These are phyloP conservation scores for Apophysomyces ossiformis DNA, from an alignment of 371 early-diverging fungal species.

Conservation along the genomic window DNA sequence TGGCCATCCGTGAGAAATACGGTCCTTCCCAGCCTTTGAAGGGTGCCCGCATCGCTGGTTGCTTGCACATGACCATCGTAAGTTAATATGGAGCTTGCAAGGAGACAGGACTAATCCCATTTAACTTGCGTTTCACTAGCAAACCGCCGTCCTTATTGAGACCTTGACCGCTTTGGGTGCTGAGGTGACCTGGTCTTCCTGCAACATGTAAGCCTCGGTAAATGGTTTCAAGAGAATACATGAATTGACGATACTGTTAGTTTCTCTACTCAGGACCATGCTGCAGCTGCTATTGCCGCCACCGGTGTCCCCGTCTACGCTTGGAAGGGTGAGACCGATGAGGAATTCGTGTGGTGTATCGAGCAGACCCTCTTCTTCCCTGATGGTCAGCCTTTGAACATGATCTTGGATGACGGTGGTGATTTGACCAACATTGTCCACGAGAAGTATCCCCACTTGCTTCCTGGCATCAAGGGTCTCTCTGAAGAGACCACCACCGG, in stretches of 20 bases:
- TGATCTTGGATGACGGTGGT: conserved; percentile 99
- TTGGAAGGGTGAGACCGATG: conserved; percentile 97
- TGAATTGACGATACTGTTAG: neutral
- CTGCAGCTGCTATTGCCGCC: conserved; percentile 82
- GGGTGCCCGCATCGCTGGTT: conserved; percentile 97
- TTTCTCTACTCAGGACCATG: conserved; percentile 98
- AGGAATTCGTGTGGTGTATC: conserved; percentile 98
- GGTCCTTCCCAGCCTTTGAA: conserved; percentile 86
- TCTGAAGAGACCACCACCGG: conserved; percentile 99
- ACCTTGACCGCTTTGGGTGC: conserved; percentile 94
- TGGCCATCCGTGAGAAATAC: conserved; percentile 90
- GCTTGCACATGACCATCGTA: conserved; percentile 96
- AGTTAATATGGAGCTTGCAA: neutral
- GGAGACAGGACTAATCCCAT: neutral
- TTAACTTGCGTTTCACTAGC: conserved; percentile 7
- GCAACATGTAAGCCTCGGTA: conserved; percentile 73
- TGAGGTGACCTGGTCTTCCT: conserved; percentile 96
- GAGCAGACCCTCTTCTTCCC: conserved; percentile 94
- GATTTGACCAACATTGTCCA: conserved; percentile 95
- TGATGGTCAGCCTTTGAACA: conserved; percentile 91
- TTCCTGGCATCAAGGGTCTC: conserved; percentile 82
- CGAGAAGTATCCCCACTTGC: conserved; percentile 89
- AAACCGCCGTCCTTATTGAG: conserved; percentile 98
- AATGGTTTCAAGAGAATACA: neutral
- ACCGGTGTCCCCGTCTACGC: conserved; percentile 83